These are phyloP conservation scores for Aschersonia sp. DNA, from an alignment of 2,329 filamentous ascomycete genomes.

Conservation along the genomic window DNA sequence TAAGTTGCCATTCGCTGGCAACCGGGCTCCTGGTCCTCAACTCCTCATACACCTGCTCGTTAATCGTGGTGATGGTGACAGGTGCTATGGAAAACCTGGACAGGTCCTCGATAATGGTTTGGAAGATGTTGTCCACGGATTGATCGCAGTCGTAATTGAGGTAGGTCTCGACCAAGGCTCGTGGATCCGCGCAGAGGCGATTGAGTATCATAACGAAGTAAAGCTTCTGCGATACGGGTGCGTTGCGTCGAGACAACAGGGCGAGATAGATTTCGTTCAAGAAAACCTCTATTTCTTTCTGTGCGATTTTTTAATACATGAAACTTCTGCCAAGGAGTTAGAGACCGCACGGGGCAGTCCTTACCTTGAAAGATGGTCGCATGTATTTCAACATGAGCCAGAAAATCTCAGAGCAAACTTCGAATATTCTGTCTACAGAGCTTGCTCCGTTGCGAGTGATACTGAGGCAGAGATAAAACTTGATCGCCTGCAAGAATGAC, in stretches of 20 bases:
- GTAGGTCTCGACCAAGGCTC: constrained; percentile 86
- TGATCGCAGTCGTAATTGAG: constrained; percentile 97
- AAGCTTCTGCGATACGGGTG: constrained; percentile 80
- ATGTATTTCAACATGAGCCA: constrained; percentile 94
- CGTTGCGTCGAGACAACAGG: constrained; percentile 74
- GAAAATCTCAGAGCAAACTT: constrained; percentile 93
- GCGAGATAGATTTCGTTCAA: constrained; percentile 94
- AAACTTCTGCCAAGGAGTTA: constrained; percentile 8
- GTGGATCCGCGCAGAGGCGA: constrained; percentile 70
- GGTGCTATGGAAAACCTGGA: constrained; percentile 74
- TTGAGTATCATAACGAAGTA: constrained; percentile 80
- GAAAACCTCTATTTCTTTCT: constrained; percentile 97
- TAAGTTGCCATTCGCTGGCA: constrained; percentile 69
- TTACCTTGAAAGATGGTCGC: constrained; percentile 80
- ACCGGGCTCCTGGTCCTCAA: constrained; percentile 46
- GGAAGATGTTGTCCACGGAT: constrained; percentile 93
- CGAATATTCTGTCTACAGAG: constrained; percentile 81
- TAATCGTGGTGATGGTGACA: constrained; percentile 56
- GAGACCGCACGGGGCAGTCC: constrained; percentile 9
- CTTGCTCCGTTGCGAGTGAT: constrained; percentile 91
- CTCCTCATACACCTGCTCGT: constrained; percentile 82
- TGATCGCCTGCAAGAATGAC: constrained; percentile 84
- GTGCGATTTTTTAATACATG: constrained; percentile 1
- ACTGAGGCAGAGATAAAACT: constrained; percentile 91
- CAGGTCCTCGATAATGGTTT: constrained; percentile 84